Base-by-base conservation (phyloP, 2,329 filamentous ascomycete genomes). In the Paradendryphiella salina region DNA sequence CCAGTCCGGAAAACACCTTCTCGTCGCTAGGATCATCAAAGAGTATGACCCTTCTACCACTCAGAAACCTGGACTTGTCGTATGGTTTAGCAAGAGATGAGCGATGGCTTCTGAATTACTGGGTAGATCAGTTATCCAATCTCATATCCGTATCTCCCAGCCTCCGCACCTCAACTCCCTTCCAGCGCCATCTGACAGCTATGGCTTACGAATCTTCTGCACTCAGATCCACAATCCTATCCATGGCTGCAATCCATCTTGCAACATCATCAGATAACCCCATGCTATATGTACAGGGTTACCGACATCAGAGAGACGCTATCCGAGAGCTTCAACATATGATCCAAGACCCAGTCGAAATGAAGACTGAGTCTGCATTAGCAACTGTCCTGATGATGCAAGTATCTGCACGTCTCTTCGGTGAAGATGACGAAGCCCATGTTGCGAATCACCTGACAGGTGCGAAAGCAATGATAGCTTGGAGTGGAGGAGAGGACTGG, bases 301-400 rank as follows among this genome's bases (percentile, higher is more conserved):
- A 68, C 32, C 61, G 61, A 5, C 61, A 68, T 23, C 65, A 70
- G 33, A 51, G 57, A 45, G 54, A 66, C 39, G 66, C 67, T 13
- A 68, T 70, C n/a, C 52, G 40, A 4, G 48, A 52, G 13, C 57
- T 70, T 3, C 66, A 70, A 36, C 38, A 46, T 0, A 54, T 67
- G 15, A 66, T 70, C 4, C 60, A 63, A 15, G 54, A 63, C 21
- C 64, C 65, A 28, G 28, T 33, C 9, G 49, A 61, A 10, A 48
- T 58, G 6, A 47, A 56, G 8, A 41, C 50, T 3, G 67, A 70
- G 33, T 52, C 63, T 1, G 60, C 64, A 18, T 50, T 70, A 8
- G 66, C 67, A 8, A 69, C 67, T 8, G 64, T 69, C 7, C 46
- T 70, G 44, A 70, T 69, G 66, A 70, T 70, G 67, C 67, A 70